Percentiles rank a stretch among this genome's conserved stretches.
These are phyloP conservation scores for Phytopythium sindhum DNA, from an alignment of 352 stramenopile genomes.

Conservation along the genomic window DNA sequence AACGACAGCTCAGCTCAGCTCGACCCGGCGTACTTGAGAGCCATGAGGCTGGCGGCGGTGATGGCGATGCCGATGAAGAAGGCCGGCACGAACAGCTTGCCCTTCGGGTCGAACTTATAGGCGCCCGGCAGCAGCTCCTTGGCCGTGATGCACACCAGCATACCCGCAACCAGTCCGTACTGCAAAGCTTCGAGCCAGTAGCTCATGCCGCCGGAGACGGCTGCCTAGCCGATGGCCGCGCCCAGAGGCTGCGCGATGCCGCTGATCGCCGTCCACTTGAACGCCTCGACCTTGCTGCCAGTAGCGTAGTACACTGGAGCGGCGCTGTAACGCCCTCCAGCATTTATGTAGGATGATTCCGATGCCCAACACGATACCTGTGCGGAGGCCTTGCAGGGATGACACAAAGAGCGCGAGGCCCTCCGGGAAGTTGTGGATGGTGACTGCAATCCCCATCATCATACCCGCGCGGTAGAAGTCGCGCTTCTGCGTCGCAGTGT, in stretches of 20 bases:
- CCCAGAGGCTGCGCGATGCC: constrained; percentile 92
- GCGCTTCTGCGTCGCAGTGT: constrained; percentile 60
- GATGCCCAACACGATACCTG: constrained; percentile 91
- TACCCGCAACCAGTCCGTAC: constrained; percentile 92
- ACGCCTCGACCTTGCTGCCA: constrained; percentile 88
- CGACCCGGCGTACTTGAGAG: constrained; percentile 14
- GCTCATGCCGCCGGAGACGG: constrained; percentile 44
- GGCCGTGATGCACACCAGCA: constrained; percentile 92
- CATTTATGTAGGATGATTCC: constrained; percentile 97
- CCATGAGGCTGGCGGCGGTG: constrained; percentile 87
- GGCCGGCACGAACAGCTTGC: constrained; percentile 82
- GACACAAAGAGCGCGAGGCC: constrained; percentile 95
- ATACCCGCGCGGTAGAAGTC: constrained; percentile 84
- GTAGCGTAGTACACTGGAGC: constrained; percentile 97
- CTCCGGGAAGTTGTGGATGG: constrained; percentile 91
- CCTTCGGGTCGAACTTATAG: constrained; percentile 86
- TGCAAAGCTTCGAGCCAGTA: constrained; percentile 81
- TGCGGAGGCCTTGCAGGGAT: constrained; percentile 82
- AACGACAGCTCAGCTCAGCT: no score
- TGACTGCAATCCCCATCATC: constrained; percentile 86
- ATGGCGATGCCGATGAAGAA: constrained; percentile 87
- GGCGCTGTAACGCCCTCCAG: constrained; percentile 92
- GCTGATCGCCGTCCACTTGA: constrained; percentile 90
- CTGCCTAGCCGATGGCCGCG: constrained; percentile 70
- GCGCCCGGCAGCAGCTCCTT: constrained; percentile 91